Evolutionary conservation across 1,284 basidiomycete species (phyloP).

Genomic region (Puccinia horiana): DNA sequence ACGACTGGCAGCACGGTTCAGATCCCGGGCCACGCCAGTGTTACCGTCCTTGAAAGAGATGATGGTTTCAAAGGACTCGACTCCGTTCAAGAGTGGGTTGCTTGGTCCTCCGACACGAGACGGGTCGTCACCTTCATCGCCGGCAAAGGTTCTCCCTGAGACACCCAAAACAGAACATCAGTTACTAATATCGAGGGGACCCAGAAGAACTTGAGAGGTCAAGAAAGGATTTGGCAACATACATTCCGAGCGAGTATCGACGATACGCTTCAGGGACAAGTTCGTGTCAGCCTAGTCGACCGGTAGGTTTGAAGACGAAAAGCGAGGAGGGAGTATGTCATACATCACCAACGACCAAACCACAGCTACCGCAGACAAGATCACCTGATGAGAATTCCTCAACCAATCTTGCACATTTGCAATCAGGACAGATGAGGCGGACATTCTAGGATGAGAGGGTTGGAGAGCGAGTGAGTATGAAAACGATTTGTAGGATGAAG

Average conservation of each 20-base stretch:
- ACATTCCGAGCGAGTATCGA: slow-evolving; percentile 96
- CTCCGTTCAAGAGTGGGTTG: slow-evolving; percentile 85
- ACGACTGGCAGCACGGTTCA: slow-evolving; percentile 84
- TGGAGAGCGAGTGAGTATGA: background rate
- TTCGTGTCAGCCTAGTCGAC: background rate
- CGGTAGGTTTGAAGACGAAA: background rate
- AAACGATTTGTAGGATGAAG: background rate
- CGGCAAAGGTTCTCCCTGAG: slow-evolving; percentile 83
- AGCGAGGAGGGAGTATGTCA: background rate
- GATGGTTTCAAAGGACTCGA: slow-evolving; percentile 88
- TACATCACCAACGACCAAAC: slow-evolving; percentile 62
- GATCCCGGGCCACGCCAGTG: slow-evolving; percentile 83
- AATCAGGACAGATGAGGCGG: slow-evolving; percentile 90
- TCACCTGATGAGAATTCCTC: slow-evolving; percentile 98
- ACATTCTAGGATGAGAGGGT: slow-evolving; percentile 60
- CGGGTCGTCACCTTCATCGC: slow-evolving; percentile 92
- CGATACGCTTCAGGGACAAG: slow-evolving; percentile 74
- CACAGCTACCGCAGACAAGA: slow-evolving; percentile 94
- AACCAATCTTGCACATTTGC: slow-evolving; percentile 85
- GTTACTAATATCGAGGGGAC: background rate
- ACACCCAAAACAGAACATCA: slow-evolving; percentile 17
- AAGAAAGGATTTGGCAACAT: slow-evolving; percentile 54
- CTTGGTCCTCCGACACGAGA: slow-evolving; percentile 97
- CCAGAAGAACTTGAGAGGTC: slow-evolving; percentile 28
- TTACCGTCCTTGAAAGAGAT: slow-evolving; percentile 94